phyloP scores from a whole-genome alignment of 202 grass and related monocot genomes.

The Zoysia matrella region DNA sequence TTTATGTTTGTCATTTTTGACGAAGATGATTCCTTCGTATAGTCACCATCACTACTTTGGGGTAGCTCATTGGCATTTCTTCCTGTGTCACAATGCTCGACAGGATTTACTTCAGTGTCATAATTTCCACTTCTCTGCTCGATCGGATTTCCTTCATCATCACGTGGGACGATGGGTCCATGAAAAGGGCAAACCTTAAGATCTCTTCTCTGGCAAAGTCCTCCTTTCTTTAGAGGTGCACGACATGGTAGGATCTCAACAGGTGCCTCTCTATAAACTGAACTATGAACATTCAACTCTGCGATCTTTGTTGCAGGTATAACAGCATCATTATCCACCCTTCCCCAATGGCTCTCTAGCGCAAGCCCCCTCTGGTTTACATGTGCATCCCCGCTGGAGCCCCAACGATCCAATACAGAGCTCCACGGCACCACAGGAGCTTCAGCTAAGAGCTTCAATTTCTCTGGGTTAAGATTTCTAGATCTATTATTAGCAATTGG shows the following conservation, averaged over 20 bases:
- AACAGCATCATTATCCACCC: slow-evolving; percentile 87
- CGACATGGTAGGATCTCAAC: slow-evolving; percentile 70
- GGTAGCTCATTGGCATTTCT: slow-evolving; percentile 48
- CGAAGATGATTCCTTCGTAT: slow-evolving; percentile 26
- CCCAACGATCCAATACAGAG: slow-evolving; percentile 77
- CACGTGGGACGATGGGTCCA: slow-evolving; percentile 71
- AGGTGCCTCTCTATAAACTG: slow-evolving; percentile 83
- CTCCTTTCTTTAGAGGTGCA: slow-evolving; percentile 78
- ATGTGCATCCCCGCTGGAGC: slow-evolving; percentile 62
- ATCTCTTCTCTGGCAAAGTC: slow-evolving; percentile 90
- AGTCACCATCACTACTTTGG: slow-evolving; percentile 37
- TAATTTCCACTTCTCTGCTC: slow-evolving; percentile 16
- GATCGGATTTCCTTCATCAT: slow-evolving; percentile 72
- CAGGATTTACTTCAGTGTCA: slow-evolving; percentile 58
- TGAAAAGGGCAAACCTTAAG: slow-evolving; percentile 87
- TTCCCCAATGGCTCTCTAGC: slow-evolving; percentile 85
- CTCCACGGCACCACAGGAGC: slow-evolving; percentile 86
- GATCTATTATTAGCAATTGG: slow-evolving; percentile 29
- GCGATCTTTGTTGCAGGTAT: slow-evolving; percentile 95
- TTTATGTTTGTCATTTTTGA: slow-evolving; percentile 29
- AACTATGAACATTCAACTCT: slow-evolving; percentile 80
- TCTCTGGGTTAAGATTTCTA: slow-evolving; percentile 58
- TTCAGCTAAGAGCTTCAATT: slow-evolving; percentile 63
- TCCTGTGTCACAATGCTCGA: slow-evolving; percentile 40
- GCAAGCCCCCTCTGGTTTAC: slow-evolving; percentile 92